Evolutionary conservation across 2,329 filamentous ascomycete species (phyloP).

Genomic region (Microdochium bolleyi): DNA sequence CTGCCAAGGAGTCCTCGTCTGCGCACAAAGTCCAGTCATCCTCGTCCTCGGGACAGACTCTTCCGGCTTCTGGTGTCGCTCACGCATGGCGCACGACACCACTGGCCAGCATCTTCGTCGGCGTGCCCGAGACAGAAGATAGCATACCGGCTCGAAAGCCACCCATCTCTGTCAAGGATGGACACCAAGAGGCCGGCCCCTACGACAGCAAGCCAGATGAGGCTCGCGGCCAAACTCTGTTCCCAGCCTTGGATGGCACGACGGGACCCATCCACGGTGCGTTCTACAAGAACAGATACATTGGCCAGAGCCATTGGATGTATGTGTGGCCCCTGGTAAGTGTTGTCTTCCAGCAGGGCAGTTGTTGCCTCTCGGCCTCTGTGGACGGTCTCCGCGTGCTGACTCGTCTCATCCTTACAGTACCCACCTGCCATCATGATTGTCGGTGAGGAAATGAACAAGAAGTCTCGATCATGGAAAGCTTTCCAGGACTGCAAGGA

Average conservation of each 20-base stretch:
- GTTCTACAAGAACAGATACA: neutral
- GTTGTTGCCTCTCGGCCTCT: neutral
- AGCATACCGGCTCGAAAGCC: neutral
- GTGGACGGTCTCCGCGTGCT: neutral
- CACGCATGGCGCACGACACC: neutral
- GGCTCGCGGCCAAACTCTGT: neutral
- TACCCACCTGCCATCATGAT: neutral
- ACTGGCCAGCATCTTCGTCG: neutral
- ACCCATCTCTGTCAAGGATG: neutral
- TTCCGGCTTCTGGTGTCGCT: neutral
- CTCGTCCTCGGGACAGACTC: neutral
- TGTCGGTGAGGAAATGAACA: conserved; percentile 1
- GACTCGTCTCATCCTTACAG: neutral
- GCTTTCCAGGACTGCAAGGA: neutral
- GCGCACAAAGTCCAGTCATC: neutral
- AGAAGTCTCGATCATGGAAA: neutral
- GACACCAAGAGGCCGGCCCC: neutral
- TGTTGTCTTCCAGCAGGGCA: neutral
- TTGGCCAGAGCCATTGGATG: neutral
- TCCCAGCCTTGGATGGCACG: neutral
- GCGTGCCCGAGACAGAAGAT: conserved; percentile 4
- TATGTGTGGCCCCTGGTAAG: neutral
- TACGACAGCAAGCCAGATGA: neutral
- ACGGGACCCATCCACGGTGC: neutral
- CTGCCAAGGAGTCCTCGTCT: neutral